These are phyloP conservation scores for Cryptosporidium tyzzeri DNA, from an alignment of 169 alveolate genomes.

Conservation along the genomic window DNA sequence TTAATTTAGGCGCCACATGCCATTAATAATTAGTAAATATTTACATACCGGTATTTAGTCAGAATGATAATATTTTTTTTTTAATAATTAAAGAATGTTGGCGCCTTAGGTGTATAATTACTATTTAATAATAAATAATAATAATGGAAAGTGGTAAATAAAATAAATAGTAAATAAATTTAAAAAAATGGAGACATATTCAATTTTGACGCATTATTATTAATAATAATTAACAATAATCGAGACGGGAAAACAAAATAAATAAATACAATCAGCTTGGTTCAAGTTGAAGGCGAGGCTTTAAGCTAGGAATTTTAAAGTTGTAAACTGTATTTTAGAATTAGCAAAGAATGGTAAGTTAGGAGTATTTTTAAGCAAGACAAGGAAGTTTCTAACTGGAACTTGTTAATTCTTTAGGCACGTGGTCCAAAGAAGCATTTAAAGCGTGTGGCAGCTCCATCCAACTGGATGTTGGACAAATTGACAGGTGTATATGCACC, in stretches of 20 bases:
- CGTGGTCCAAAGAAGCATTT: conserved; percentile 99
- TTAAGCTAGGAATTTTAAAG: conserved; percentile 6
- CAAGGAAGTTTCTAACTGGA: not conserved
- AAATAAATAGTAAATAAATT: not conserved
- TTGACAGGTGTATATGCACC: conserved; percentile 95
- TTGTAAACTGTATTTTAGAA: not conserved
- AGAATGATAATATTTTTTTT: not conserved
- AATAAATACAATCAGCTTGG: not conserved
- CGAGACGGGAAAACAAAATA: conserved; percentile 68
- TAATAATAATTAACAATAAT: not conserved
- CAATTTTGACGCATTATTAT: conserved; percentile 22
- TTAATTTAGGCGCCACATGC: not conserved
- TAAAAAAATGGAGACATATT: conserved; percentile 24
- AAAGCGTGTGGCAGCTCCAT: conserved; percentile 99
- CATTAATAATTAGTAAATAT: not conserved
- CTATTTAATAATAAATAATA: not conserved
- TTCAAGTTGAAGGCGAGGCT: conserved; percentile 22
- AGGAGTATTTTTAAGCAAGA: not conserved
- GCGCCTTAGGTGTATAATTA: conserved; percentile 14
- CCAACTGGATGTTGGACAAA: conserved; percentile 98
- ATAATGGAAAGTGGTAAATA: not conserved
- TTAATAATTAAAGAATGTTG: not conserved
- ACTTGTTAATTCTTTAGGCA: conserved; percentile 84
- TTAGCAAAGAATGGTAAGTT: conserved; percentile 56
- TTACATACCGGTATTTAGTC: conserved; percentile 13